phyloP scores from a whole-genome alignment of 225 moss, liverwort and hornwort species.

The Bryum argenteum region DNA sequence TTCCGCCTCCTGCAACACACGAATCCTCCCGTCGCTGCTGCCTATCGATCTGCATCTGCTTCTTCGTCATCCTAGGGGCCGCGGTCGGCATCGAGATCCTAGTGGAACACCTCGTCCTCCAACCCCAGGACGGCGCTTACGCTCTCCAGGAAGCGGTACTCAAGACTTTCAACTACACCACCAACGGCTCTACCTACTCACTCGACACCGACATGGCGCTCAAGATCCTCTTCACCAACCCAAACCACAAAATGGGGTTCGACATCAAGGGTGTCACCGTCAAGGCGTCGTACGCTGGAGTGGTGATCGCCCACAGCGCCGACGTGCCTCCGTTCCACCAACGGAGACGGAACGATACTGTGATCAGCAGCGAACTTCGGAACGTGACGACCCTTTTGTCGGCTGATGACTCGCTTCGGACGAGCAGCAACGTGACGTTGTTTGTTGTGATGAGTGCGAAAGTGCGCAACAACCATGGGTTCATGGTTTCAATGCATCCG shows the following conservation, averaged over 20 bases:
- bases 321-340: slow-evolving; percentile 21
- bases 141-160: slow-evolving; percentile 13
- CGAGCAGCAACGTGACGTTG: slow-evolving; percentile 1
- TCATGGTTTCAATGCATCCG: neutral
- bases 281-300: neutral
- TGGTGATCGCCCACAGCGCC: slow-evolving; percentile 12
- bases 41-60: neutral
- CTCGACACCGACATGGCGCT: slow-evolving; percentile 21
- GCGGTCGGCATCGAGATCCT: neutral
- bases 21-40: neutral
- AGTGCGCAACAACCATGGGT: slow-evolving; percentile 3
- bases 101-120: neutral
- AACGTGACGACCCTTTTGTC: neutral
- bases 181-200: neutral
- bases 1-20: slow-evolving; percentile 24
- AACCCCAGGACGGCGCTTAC: slow-evolving; percentile 20
- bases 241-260: slow-evolving; percentile 21
- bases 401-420: slow-evolving; percentile 14
- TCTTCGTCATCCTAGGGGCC: neutral
- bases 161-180: slow-evolving; percentile 6
- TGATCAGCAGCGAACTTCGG: neutral
- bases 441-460: slow-evolving; percentile 21
- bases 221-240: slow-evolving; percentile 12
- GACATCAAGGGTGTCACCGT: slow-evolving; percentile 25
- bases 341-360: neutral